A percentile compares a stretch with the other conserved stretches of the same genome.
phyloP scores from a whole-genome alignment of 495 filamentous ascomycete genomes.

The Venustampulla echinocandica region DNA sequence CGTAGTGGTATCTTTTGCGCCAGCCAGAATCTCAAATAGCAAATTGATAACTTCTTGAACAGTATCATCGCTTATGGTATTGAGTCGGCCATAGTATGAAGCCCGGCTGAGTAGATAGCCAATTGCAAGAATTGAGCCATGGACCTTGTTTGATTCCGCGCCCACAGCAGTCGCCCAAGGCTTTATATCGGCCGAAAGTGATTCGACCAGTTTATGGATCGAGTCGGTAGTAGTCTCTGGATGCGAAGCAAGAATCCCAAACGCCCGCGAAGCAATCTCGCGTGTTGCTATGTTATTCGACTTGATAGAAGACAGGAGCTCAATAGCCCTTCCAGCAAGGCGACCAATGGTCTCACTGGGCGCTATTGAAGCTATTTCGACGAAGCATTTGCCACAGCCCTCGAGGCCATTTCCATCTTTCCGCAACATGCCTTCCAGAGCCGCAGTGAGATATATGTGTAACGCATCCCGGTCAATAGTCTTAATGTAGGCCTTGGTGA shows the following conservation, averaged over 20 bases:
- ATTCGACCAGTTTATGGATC: conserved; percentile 27
- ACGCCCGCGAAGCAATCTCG: conserved; percentile 53
- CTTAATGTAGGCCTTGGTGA: conserved; percentile 40
- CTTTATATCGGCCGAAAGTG: conserved; percentile 32
- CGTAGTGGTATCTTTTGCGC: conserved; percentile 21
- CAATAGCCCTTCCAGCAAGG: conserved; percentile 38
- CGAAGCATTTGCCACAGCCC: conserved; percentile 50
- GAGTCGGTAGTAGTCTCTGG: conserved; percentile 28
- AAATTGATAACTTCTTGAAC: conserved; percentile 8
- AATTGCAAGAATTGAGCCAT: conserved; percentile 39
- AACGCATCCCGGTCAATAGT: conserved; percentile 22
- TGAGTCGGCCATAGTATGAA: conserved; percentile 32
- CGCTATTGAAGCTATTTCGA: conserved; percentile 58
- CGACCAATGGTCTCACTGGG: conserved; percentile 42
- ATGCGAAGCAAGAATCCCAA: conserved; percentile 73
- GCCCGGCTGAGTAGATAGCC: conserved; percentile 47
- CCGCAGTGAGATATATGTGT: conserved; percentile 29
- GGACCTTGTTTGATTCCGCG: conserved; percentile 47
- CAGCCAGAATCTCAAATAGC: conserved; percentile 14
- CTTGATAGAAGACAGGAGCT: conserved; percentile 48
- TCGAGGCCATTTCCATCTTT: conserved; percentile 39
- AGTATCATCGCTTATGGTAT: conserved; percentile 4
- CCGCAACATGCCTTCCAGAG: conserved; percentile 50
- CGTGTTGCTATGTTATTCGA: conserved; percentile 63
- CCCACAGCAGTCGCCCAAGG: conserved; percentile 53